Evolutionary conservation across 495 filamentous ascomycete species (phyloP).

Genomic region (Hypomontagnella submonticulosa): DNA sequence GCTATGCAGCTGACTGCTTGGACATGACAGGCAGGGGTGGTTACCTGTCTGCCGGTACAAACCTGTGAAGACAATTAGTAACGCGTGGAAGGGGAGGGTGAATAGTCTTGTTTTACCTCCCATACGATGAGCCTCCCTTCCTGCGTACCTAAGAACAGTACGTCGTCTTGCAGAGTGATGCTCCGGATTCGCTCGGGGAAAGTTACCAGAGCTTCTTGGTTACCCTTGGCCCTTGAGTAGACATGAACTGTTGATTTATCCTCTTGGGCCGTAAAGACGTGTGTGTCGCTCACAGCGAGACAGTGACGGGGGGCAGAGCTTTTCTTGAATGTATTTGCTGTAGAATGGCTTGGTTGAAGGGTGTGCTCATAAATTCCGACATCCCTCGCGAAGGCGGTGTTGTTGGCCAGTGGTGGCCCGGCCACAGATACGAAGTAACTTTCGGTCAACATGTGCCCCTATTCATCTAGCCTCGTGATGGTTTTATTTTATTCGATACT

Average conservation of each 20-base stretch:
- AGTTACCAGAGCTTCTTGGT: slow-evolving; percentile 85
- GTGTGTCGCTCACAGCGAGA: slow-evolving; percentile 81
- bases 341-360: slow-evolving; percentile 75
- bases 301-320: slow-evolving; percentile 82
- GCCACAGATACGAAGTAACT: slow-evolving; percentile 80
- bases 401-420: slow-evolving; percentile 70
- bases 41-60: slow-evolving; percentile 85
- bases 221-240: slow-evolving; percentile 83
- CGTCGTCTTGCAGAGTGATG: slow-evolving; percentile 69
- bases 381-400: slow-evolving; percentile 75
- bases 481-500: neutral
- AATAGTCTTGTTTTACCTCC: slow-evolving; percentile 71
- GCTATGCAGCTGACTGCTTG: slow-evolving; percentile 83
- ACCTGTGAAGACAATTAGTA: slow-evolving; percentile 62
- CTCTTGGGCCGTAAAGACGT: slow-evolving; percentile 89
- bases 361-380: slow-evolving; percentile 87
- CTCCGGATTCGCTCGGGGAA: slow-evolving; percentile 87
- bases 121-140: slow-evolving; percentile 88
- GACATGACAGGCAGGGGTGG: slow-evolving; percentile 88
- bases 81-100: slow-evolving; percentile 14
- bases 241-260: slow-evolving; percentile 94
- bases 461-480: slow-evolving; percentile 14
- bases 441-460: slow-evolving; percentile 76
- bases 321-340: slow-evolving; percentile 88
- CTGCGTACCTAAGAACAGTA: slow-evolving; percentile 85